Percentiles rank a stretch among this genome's conserved stretches.
phyloP scores from a whole-genome alignment of 2,329 filamentous ascomycete genomes.

The Fusarium buxicola region DNA sequence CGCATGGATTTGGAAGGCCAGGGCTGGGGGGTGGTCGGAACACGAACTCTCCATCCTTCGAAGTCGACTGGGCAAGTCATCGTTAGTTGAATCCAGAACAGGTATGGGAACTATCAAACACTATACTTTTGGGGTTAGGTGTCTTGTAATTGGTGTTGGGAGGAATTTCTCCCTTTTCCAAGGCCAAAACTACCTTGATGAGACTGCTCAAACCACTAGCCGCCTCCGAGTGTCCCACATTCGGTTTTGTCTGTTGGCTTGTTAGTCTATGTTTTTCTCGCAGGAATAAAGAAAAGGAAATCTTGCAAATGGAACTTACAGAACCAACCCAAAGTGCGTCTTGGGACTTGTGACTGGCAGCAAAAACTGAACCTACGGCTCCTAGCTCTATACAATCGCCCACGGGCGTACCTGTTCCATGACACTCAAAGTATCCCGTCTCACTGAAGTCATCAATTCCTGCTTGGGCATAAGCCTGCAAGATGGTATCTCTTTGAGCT shows the following conservation, averaged over 20 bases:
- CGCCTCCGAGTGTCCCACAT: constrained; percentile 46
- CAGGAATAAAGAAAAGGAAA: background rate
- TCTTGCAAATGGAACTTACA: constrained; percentile 51
- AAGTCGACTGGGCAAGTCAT: constrained; percentile 29
- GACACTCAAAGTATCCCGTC: constrained; percentile 48
- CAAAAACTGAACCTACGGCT: constrained; percentile 51
- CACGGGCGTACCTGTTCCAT: constrained; percentile 47
- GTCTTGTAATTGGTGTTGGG: constrained; percentile 43
- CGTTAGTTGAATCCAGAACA: constrained; percentile 6
- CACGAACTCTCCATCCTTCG: constrained; percentile 41
- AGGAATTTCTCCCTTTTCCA: constrained; percentile 46
- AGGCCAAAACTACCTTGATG: constrained; percentile 43
- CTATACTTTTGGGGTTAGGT: constrained; percentile 42
- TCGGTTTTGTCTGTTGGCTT: constrained; percentile 47
- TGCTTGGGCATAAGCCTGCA: constrained; percentile 42
- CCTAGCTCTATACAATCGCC: constrained; percentile 47
- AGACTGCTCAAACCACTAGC: constrained; percentile 45
- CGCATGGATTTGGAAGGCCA: constrained; percentile 42
- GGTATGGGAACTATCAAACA: background rate
- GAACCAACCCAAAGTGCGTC: constrained; percentile 57
- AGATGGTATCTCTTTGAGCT: constrained; percentile 54
- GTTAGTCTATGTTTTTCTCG: constrained; percentile 10
- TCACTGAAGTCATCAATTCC: constrained; percentile 34
- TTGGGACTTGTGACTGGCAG: constrained; percentile 31
- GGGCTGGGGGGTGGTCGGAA: constrained; percentile 34